Conservation (phyloP, 192 early-diverging fungal species). For the Coemansia sp. region DNA sequence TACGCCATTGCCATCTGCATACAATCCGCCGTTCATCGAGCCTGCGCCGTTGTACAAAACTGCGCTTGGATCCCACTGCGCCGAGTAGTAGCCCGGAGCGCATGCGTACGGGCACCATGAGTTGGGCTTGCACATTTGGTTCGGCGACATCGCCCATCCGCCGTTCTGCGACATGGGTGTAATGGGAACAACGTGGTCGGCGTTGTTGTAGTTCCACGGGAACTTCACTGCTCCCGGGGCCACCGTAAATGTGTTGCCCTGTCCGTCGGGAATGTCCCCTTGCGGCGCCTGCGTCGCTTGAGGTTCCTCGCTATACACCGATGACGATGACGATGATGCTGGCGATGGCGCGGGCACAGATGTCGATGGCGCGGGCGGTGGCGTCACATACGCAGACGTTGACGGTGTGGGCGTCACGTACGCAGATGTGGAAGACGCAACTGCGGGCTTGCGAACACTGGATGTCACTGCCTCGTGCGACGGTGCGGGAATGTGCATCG, state of each 20-base stretch:
- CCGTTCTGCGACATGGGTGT: constrained; percentile 32
- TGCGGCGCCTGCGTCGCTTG: background rate
- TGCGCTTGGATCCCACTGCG: constrained; percentile 45
- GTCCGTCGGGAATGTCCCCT: constrained; percentile 37
- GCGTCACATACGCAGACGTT: background rate
- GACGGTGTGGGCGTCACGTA: background rate
- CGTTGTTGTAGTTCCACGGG: constrained; percentile 50
- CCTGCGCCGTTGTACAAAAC: constrained; percentile 33
- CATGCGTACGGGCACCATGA: constrained; percentile 53
- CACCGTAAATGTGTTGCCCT: constrained; percentile 44
- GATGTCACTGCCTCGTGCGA: background rate
- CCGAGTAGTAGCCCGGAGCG: constrained; percentile 45
- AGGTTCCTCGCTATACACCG: background rate
- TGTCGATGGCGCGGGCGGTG: background rate
- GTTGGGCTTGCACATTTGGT: constrained; percentile 38
- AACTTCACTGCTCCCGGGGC: constrained; percentile 36
- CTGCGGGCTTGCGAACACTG: background rate
- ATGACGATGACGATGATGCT: background rate
- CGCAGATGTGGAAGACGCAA: background rate
- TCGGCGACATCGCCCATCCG: constrained; percentile 55
- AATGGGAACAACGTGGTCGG: constrained; percentile 42
- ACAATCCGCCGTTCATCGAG: constrained; percentile 53
- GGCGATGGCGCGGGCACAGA: background rate
- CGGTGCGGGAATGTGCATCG: background rate
- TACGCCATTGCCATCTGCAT: constrained; percentile 23